A percentile compares a stretch with the other conserved stretches of the same genome.
phyloP scores from a whole-genome alignment of 352 stramenopile species.

The Phytopythium helicoides region DNA sequence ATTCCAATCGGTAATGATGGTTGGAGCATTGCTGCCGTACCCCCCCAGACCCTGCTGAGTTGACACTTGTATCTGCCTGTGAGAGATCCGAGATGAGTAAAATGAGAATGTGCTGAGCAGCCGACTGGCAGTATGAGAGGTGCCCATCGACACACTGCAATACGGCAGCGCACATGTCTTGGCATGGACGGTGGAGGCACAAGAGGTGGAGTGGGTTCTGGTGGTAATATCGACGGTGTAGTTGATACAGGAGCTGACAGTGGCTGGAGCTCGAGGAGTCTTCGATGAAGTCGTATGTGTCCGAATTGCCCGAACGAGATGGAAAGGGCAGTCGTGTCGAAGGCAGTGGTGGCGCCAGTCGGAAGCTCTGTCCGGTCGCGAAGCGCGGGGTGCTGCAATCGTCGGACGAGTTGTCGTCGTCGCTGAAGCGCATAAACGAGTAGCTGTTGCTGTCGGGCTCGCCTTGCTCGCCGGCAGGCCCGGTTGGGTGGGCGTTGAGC shows the following conservation, averaged over 20 bases:
- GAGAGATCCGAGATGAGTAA: constrained; percentile 31
- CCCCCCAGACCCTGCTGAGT: constrained; percentile 14
- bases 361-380: background rate
- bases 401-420: constrained; percentile 3
- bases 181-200: constrained; percentile 17
- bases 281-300: background rate
- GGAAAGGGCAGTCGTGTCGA: constrained; percentile 23
- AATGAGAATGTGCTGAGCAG: constrained; percentile 29
- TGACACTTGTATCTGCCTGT: constrained; percentile 14
- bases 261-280: constrained; percentile 1
- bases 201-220: background rate
- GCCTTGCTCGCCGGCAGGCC: background rate
- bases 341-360: constrained; percentile 3
- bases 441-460: background rate
- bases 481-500: background rate
- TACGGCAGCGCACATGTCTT: constrained; percentile 26
- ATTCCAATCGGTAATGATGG: constrained; percentile 28
- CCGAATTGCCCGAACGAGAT: constrained; percentile 14
- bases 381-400: background rate
- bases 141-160: constrained; percentile 24
- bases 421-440: constrained; percentile 6
- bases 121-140: constrained; percentile 29
- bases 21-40: background rate
- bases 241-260: background rate
- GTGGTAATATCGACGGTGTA: background rate